Conservation (phyloP, 78 protist species). For the slime mould (Dictyostelium discoideum) region DNA sequence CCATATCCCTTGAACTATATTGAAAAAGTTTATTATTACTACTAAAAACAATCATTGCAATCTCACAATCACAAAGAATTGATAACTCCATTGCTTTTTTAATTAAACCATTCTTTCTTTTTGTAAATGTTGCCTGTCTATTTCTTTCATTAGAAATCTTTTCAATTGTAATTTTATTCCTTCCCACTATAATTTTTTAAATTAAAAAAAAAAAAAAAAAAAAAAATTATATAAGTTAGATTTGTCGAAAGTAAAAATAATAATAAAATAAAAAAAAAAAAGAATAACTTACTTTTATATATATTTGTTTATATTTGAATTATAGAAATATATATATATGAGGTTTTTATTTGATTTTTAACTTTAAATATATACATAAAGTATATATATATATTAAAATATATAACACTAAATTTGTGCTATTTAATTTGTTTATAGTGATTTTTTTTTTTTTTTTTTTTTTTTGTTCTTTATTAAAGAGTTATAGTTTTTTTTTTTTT, state of each 20-base stretch:
- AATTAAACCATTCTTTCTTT: constrained; percentile 90
- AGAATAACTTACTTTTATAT: background rate
- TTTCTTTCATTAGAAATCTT: constrained; percentile 85
- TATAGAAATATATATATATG: background rate
- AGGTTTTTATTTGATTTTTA: background rate
- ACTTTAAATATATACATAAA: background rate
- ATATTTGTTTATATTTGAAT: background rate
- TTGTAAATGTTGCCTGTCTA: constrained; percentile 89
- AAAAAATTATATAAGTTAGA: background rate
- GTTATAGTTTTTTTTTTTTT: background rate
- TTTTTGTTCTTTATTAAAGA: too few species aligned
- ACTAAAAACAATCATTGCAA: constrained; percentile 86
- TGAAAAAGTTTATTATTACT: constrained; percentile 79
- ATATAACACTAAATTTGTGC: background rate
- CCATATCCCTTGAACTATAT: constrained; percentile 79
- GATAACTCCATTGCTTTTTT: constrained; percentile 94
- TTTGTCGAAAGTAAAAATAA: background rate
- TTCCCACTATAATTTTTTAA: constrained; percentile 67
- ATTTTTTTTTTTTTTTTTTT: too few species aligned
- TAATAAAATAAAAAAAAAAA: background rate
- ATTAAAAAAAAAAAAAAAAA: background rate
- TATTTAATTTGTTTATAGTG: background rate
- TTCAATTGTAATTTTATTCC: constrained; percentile 85
- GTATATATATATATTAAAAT: background rate
- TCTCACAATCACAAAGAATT: constrained; percentile 89